Evolutionary conservation across 306 rosid genomes (phyloP).

Genomic region (Cucurbita maxima): DNA sequence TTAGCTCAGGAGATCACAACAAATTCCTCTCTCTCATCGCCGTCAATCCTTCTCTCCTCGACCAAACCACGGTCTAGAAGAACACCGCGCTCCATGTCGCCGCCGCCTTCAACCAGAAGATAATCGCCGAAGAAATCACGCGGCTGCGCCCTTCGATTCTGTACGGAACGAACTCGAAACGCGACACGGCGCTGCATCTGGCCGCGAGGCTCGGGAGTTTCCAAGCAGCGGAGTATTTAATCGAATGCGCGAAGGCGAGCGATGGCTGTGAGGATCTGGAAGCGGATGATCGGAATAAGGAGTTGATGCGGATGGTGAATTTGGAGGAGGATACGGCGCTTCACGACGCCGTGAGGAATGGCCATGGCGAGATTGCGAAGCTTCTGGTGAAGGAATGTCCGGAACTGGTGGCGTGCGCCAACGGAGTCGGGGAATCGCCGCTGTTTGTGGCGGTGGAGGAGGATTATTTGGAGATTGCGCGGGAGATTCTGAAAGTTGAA

Average conservation of each 20-base stretch:
- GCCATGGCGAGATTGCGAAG: background rate
- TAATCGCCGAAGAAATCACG: background rate
- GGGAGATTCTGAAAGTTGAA: background rate
- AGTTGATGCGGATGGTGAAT: background rate
- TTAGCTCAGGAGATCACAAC: background rate
- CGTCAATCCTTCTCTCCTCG: background rate
- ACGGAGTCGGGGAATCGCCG: background rate
- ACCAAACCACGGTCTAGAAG: background rate
- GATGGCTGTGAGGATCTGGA: background rate
- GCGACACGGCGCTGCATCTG: background rate
- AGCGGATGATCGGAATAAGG: background rate
- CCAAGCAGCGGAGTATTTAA: background rate
- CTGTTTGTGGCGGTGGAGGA: background rate
- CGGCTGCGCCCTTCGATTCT: background rate
- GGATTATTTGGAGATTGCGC: background rate
- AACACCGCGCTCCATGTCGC: background rate
- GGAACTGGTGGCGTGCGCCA: background rate
- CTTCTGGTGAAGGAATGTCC: slow-evolving; percentile 1
- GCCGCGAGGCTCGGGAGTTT: background rate
- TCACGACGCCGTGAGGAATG: background rate
- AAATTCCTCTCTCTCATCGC: background rate
- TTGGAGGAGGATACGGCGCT: background rate
- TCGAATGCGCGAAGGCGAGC: background rate
- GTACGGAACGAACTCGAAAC: background rate
- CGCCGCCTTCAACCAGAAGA: background rate